phyloP scores from a whole-genome alignment of 495 filamentous ascomycete species.

The Venustampulla echinocandica region DNA sequence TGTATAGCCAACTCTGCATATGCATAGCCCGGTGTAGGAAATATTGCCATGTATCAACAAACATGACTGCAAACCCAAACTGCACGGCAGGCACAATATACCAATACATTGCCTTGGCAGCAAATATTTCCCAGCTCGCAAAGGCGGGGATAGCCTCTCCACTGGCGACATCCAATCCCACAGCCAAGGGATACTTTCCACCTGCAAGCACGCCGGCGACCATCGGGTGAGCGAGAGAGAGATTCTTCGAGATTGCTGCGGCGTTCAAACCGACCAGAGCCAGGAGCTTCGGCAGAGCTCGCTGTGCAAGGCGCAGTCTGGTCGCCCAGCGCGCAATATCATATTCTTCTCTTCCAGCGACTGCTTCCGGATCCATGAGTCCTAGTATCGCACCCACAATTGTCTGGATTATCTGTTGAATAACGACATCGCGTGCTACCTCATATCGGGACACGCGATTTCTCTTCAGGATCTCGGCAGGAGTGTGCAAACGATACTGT shows the following conservation, averaged over 20 bases:
- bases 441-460: conserved; percentile 79
- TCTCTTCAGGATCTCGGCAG: conserved; percentile 73
- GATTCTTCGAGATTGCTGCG: conserved; percentile 43
- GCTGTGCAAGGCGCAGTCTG: conserved; percentile 61
- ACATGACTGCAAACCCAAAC: conserved; percentile 57
- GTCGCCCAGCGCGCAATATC: conserved; percentile 77
- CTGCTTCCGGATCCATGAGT: conserved; percentile 55
- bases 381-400: conserved; percentile 51
- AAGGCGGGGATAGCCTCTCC: conserved; percentile 41
- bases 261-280: conserved; percentile 50
- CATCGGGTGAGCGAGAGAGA: conserved; percentile 48
- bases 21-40: conserved; percentile 94
- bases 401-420: conserved; percentile 86
- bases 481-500: conserved; percentile 85
- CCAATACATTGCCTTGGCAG: conserved; percentile 72
- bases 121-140: conserved; percentile 66
- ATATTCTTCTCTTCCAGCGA: conserved; percentile 67
- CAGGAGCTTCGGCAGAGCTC: conserved; percentile 53
- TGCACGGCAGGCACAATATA: conserved; percentile 66
- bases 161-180: conserved; percentile 34
- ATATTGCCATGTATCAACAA: conserved; percentile 95
- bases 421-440: conserved; percentile 74
- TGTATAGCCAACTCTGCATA: conserved; percentile 91
- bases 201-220: conserved; percentile 62
- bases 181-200: conserved; percentile 58